Base-by-base conservation (phyloP, 2,329 filamentous ascomycete species). In the Daldinia sp. region DNA sequence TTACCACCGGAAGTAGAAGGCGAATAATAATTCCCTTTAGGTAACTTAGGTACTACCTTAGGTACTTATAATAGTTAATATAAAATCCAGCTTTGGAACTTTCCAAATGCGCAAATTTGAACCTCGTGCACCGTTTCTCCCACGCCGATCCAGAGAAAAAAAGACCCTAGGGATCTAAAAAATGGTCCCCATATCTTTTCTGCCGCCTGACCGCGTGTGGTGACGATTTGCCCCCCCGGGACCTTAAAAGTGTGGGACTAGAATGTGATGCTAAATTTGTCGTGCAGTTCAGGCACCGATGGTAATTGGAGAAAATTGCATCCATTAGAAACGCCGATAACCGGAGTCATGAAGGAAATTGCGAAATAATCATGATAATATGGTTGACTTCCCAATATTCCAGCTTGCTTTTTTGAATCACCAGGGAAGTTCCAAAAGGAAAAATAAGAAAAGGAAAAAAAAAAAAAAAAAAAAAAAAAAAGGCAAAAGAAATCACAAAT, bases 241-340 rank as follows among this genome's bases (percentile, higher is more conserved):
- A n/a, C 65, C 65, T 65, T 65, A 65, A 65, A 68, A 68, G 65
- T 65, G 67, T 67, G 67, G 67, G 55, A 67, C 67, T 41, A 20
- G 2, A 42, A 5, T n/a, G 12, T 26, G 26, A 42, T 39, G 33
- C 39, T 44, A 62, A 65, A 15, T 39, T 50, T 50, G 51, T 64
- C 39, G 18, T 61, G 48, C 61, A 61, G 61, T 23, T 3, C 50
- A 59, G 64, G 55, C 33, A 56, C 53, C 15, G 54, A 51, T 15
- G 41, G 33, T 67, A 39, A 62, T 58, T 58, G 53, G 62, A 51
- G 59, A 50, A 39, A 54, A 26, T 2, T 28, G 9, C 35, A 60
- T 60, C 67, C 63, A 64, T 60, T 67, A 69, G 26, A 46, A 55
- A 46, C 26, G 56, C 63, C 67, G 63, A 67, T 60, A 55, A 67